Evolutionary conservation across 805 yeast genomes (phyloP), one percentile per base, ranked within the genome.

Genomic region (Wickerhamomyces silvicola): DNA sequence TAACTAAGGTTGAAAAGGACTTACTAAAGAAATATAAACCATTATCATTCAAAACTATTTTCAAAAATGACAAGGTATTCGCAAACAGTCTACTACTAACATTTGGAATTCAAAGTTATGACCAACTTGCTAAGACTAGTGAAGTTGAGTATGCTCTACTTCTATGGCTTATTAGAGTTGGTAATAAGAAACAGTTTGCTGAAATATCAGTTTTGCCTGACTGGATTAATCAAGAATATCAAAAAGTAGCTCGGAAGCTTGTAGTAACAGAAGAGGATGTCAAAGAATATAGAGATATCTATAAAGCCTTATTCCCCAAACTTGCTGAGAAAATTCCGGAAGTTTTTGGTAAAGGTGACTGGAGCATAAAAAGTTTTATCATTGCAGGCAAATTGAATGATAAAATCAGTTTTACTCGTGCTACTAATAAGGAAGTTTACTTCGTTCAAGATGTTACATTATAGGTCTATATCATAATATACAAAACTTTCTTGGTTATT

Each of bases 151-250:
- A 78, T 42, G 69, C 71, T 3, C 59, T 82, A 53, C 52, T 78
- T 14, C 53, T 82, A 24, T 82, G 80, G 74, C 59, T 81, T 17
- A 71, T 81, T 22, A 64, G 86, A 43, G 68, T 73, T 36, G 59
- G 64, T 35, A 80, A 78, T 48, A 60, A 59, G 18, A 52, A 52
- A 13, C 48, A 49, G 7, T 68, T 61, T 22, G 11, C 32, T 10
- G 46, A 35, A 5, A 53, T 41, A 3, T 33, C 33, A 18, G 32
- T 32, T 0, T 54, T 72, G 12, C 82, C 85, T 1, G 59, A 62
- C 3, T 79, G 81, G 66, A 64, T 80, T 13, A 41, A 44, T 12
- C 47, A 51, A 2, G 51, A 56, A 6, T 75, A 70, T 38, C 48
- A 50, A 10, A 54, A 58, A 21, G 56, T 70, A 18, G 42, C 50